Evolutionary conservation across 2,329 filamentous ascomycete species (phyloP).

Genomic region (Diaporthe australafricana): DNA sequence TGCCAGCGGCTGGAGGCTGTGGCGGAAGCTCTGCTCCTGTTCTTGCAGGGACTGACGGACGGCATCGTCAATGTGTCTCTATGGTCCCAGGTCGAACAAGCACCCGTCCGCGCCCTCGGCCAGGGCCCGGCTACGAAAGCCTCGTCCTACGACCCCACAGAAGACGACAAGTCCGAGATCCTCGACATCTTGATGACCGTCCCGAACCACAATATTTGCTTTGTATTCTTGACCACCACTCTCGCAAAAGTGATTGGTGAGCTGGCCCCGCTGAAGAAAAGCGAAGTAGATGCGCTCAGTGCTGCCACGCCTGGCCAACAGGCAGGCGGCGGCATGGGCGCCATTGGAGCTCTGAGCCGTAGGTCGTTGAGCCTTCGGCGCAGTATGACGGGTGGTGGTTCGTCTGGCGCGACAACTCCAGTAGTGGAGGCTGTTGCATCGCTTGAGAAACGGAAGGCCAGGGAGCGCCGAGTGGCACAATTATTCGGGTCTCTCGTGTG

Average conservation of each 20-base stretch:
- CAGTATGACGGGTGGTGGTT: constrained; percentile 35
- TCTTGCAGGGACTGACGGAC: constrained; percentile 80
- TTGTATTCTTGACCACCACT: constrained; percentile 87
- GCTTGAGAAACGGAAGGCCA: constrained; percentile 65
- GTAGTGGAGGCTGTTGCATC: constrained; percentile 51
- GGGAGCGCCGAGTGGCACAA: constrained; percentile 72
- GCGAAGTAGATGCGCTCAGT: constrained; percentile 50
- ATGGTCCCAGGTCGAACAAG: constrained; percentile 77
- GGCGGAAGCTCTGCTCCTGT: constrained; percentile 77
- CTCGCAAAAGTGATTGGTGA: constrained; percentile 67
- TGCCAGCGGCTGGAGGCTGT: constrained; percentile 80
- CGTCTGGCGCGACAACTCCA: constrained; percentile 40
- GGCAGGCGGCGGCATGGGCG: constrained; percentile 34
- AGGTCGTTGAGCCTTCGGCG: constrained; percentile 61
- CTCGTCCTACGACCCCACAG: constrained; percentile 40
- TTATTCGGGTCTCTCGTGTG: constrained; percentile 75
- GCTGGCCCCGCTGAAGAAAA: constrained; percentile 54
- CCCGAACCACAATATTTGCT: constrained; percentile 87
- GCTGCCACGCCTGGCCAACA: constrained; percentile 36
- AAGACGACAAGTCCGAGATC: constrained; percentile 64
- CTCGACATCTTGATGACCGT: constrained; percentile 79
- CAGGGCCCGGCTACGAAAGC: constrained; percentile 49
- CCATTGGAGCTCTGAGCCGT: constrained; percentile 47
- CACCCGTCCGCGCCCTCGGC: constrained; percentile 44
- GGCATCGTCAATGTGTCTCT: constrained; percentile 79